phyloP scores from a whole-genome alignment of 208 protist species.

The Leishmania lainsoni region DNA sequence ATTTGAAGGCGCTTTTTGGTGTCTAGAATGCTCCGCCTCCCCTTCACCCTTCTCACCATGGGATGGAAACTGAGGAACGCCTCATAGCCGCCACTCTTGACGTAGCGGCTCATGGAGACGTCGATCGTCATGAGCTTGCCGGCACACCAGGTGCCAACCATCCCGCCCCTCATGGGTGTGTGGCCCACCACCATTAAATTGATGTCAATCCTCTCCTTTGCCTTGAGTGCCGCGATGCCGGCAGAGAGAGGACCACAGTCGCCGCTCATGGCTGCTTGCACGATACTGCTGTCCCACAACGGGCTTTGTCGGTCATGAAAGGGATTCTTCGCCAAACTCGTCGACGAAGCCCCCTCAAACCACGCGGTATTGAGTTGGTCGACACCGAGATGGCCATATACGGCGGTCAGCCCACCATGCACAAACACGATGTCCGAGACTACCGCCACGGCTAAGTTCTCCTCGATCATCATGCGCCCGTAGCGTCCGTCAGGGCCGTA shows the following conservation, averaged over 20 bases:
- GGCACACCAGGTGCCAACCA: constrained; percentile 17
- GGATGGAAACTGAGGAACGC: constrained; percentile 20
- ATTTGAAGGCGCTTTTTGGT: constrained; percentile 14
- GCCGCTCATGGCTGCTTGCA: constrained; percentile 16
- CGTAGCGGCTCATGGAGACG: constrained; percentile 39
- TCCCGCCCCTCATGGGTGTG: constrained; percentile 34
- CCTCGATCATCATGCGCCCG: constrained; percentile 45
- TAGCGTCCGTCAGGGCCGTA: constrained; percentile 44
- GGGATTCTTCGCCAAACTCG: constrained; percentile 8
- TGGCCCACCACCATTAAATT: constrained; percentile 65
- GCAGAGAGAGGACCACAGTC: constrained; percentile 45
- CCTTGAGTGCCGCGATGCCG: constrained; percentile 38
- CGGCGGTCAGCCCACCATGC: constrained; percentile 53
- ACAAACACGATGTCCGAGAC: constrained; percentile 54
- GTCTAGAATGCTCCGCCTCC: not conserved
- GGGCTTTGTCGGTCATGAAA: constrained; percentile 34
- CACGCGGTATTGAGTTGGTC: constrained; percentile 36
- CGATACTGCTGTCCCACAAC: constrained; percentile 40
- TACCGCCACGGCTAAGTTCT: constrained; percentile 30
- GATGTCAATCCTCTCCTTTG: constrained; percentile 24
- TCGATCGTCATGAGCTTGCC: constrained; percentile 25
- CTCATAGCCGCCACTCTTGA: constrained; percentile 40
- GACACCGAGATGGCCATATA: constrained; percentile 34
- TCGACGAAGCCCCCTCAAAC: constrained; percentile 3
- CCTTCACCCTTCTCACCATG: not conserved